Percentiles rank a stretch among this genome's conserved stretches.
These are phyloP conservation scores for Dactylellina sp. DNA, from an alignment of 2,329 filamentous ascomycete species.

Conservation along the genomic window DNA sequence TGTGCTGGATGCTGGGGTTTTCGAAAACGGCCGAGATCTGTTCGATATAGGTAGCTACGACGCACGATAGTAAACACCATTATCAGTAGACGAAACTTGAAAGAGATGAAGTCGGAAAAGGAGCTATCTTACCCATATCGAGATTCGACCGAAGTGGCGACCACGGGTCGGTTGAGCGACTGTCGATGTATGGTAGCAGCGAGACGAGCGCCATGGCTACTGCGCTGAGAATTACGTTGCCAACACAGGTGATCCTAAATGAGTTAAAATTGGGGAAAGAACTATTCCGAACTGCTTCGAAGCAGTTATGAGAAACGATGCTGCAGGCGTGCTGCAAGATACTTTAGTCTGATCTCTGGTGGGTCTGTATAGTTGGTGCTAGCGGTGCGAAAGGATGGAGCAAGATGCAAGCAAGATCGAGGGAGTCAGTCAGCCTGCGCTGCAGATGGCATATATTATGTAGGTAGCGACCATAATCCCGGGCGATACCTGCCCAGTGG, in stretches of 20 bases:
- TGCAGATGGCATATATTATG: conserved; percentile 37
- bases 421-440: conserved; percentile 23
- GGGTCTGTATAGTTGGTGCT: background rate
- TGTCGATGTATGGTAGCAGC: conserved; percentile 49
- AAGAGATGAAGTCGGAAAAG: background rate
- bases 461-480: conserved; percentile 21
- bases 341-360: background rate
- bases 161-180: conserved; percentile 44
- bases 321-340: conserved; percentile 9
- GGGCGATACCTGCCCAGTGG: conserved; percentile 7
- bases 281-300: background rate
- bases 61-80: background rate
- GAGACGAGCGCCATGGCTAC: conserved; percentile 44
- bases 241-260: background rate
- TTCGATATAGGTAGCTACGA: conserved; percentile 43
- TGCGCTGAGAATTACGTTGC: background rate
- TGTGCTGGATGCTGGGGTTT: conserved; percentile 52
- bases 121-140: conserved; percentile 38
- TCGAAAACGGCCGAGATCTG: conserved; percentile 54
- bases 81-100: background rate
- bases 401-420: conserved; percentile 14
- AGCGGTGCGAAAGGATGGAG: conserved; percentile 11
- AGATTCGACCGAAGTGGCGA: conserved; percentile 23
- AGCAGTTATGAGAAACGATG: background rate
- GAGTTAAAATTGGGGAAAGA: background rate